These are phyloP conservation scores for Dendrobium huoshanense DNA, from an alignment of 106 monocot species.

Conservation along the genomic window DNA sequence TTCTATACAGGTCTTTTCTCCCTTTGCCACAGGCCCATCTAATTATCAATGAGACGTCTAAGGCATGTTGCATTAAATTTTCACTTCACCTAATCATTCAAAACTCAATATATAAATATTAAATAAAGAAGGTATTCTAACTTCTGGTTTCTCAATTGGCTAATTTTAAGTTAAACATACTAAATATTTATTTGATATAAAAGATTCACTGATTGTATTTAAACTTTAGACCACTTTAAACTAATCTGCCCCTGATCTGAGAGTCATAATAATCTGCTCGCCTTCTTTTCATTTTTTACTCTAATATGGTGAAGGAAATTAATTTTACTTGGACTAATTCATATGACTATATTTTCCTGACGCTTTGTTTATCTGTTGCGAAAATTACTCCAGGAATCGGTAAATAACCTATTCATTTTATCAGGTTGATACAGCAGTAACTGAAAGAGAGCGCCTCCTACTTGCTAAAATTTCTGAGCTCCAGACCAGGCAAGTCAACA, in stretches of 20 bases:
- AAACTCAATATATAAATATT: not conserved
- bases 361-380: not conserved
- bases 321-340: not conserved
- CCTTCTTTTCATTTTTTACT: not conserved
- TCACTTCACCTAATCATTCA: not conserved
- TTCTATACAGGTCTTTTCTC: not conserved
- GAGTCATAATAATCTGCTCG: not conserved
- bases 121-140: not conserved
- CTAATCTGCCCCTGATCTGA: not conserved
- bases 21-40: not conserved
- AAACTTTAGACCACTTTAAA: not conserved
- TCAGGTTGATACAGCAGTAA: slow-evolving; percentile 39
- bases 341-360: not conserved
- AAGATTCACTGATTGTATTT: not conserved
- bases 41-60: not conserved
- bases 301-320: slow-evolving; percentile 2
- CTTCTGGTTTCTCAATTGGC: not conserved
- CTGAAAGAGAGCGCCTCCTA: slow-evolving; percentile 80
- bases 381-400: not conserved
- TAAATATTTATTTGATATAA: not conserved
- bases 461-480: slow-evolving; percentile 77
- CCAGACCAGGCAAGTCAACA: slow-evolving; percentile 54
- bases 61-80: not conserved
- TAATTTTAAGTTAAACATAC: not conserved
- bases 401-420: slow-evolving; percentile 10